A percentile compares a stretch with the other conserved stretches of the same genome.
Conservation (phyloP, 495 filamentous ascomycete species). For the Pyrenula aspistea region DNA sequence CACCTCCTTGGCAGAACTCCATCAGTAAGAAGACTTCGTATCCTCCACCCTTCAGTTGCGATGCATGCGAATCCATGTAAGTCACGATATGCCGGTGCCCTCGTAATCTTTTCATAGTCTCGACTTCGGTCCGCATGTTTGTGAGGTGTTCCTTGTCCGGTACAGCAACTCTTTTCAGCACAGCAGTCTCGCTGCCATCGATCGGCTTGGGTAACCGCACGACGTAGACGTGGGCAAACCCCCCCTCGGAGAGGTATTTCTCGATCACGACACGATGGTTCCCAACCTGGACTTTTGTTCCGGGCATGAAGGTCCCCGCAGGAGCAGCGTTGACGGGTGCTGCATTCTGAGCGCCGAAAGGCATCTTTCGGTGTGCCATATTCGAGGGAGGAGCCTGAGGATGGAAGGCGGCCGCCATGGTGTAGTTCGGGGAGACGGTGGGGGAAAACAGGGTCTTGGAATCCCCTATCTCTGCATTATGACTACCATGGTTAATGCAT, state of each 20-base stretch:
- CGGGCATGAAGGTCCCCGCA: constrained; percentile 79
- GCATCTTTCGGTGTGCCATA: neutral
- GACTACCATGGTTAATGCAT: too few relatives aligned
- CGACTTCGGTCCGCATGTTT: constrained; percentile 95
- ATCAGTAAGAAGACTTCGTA: constrained; percentile 98
- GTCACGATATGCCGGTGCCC: constrained; percentile 93
- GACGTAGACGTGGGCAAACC: constrained; percentile 96
- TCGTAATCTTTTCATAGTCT: constrained; percentile 98
- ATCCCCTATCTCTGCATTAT: neutral
- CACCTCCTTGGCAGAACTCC: constrained; percentile 80
- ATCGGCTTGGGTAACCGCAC: constrained; percentile 70
- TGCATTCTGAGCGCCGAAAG: constrained; percentile 20
- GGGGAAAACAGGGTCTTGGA: neutral
- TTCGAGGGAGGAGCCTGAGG: neutral
- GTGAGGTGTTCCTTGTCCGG: constrained; percentile 88
- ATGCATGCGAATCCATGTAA: constrained; percentile 96
- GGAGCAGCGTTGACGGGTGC: constrained; percentile 38
- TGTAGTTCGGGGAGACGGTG: neutral
- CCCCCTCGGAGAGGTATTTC: constrained; percentile 95
- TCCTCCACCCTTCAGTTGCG: constrained; percentile 79
- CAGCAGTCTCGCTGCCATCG: constrained; percentile 73
- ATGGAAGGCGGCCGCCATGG: neutral
- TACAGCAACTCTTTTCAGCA: constrained; percentile 94
- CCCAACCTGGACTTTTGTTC: constrained; percentile 93
- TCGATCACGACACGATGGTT: constrained; percentile 89